phyloP scores from a whole-genome alignment of 208 protist genomes.

The Crithidia acanthocephali region DNA sequence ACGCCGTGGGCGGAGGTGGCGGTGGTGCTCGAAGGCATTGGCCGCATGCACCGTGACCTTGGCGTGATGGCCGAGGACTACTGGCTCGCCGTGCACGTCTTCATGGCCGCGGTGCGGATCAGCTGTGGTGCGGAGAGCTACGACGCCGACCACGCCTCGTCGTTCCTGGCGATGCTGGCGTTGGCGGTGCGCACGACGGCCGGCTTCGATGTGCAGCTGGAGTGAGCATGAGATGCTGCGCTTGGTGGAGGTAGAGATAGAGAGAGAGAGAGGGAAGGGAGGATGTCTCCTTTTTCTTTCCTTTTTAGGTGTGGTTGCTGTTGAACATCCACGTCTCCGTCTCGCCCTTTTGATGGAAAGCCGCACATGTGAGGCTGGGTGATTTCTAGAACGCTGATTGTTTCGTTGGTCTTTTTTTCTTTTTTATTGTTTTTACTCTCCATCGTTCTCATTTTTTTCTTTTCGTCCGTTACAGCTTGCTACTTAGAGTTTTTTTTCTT shows the following conservation, averaged over 20 bases:
- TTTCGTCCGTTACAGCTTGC: too few species aligned
- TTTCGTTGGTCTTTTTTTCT: too few species aligned
- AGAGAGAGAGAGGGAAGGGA: neutral
- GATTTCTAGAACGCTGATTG: too few species aligned
- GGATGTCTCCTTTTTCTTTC: too few species aligned
- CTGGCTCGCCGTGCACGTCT: conserved; percentile 68
- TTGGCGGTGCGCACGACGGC: conserved; percentile 61
- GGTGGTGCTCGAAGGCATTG: conserved; percentile 54
- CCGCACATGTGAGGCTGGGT: too few species aligned
- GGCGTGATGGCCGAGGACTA: conserved; percentile 79
- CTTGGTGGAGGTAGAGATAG: neutral
- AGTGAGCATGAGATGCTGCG: neutral
- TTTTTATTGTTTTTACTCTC: too few species aligned
- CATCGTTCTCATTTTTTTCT: too few species aligned
- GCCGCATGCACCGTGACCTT: conserved; percentile 51
- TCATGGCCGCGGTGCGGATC: conserved; percentile 67
- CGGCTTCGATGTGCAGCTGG: conserved; percentile 9
- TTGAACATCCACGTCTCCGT: too few species aligned
- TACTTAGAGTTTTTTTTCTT: conserved; percentile 21
- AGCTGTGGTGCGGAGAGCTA: conserved; percentile 60
- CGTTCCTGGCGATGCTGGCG: conserved; percentile 73
- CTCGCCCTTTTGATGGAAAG: too few species aligned
- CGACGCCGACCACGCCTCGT: conserved; percentile 56
- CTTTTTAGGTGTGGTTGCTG: too few species aligned
- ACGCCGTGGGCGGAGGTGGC: conserved; percentile 62